A percentile compares a stretch with the other conserved stretches of the same genome.
These are phyloP conservation scores for Tephrocybe sp. DNA, from an alignment of 768 basidiomycete genomes.

Conservation along the genomic window DNA sequence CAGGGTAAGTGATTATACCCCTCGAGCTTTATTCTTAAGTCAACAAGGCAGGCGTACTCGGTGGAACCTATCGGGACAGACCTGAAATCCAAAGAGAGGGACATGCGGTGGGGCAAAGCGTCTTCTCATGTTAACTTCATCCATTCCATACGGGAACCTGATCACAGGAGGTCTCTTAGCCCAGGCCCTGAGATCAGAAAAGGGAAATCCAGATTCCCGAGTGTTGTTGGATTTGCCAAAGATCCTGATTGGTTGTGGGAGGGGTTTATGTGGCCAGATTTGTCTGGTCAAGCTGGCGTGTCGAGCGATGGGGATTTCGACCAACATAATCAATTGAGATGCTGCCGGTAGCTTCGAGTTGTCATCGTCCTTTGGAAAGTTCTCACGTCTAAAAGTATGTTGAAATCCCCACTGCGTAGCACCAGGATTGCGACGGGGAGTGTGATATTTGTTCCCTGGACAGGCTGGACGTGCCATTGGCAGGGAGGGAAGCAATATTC, in stretches of 20 bases:
- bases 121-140: background rate
- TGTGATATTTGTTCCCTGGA: background rate
- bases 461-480: background rate
- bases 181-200: background rate
- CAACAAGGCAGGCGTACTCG: background rate
- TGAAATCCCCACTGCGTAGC: too few relatives aligned
- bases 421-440: too few relatives aligned
- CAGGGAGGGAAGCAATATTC: background rate
- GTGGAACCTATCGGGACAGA: background rate
- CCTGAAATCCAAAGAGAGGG: background rate
- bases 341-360: background rate
- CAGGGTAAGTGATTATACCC: constrained; percentile 8
- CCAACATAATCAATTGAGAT: background rate
- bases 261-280: background rate
- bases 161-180: background rate
- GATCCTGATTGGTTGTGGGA: background rate
- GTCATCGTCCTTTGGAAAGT: too few relatives aligned
- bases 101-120: background rate
- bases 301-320: background rate
- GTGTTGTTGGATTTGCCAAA: background rate
- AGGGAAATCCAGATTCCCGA: background rate
- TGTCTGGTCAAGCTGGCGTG: background rate
- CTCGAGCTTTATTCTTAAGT: background rate
- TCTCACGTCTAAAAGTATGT: too few relatives aligned
- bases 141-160: background rate